A percentile compares a stretch with the other conserved stretches of the same genome.
Conservation (phyloP, 805 yeast genomes). For the Saccharomycopsis amapae region DNA sequence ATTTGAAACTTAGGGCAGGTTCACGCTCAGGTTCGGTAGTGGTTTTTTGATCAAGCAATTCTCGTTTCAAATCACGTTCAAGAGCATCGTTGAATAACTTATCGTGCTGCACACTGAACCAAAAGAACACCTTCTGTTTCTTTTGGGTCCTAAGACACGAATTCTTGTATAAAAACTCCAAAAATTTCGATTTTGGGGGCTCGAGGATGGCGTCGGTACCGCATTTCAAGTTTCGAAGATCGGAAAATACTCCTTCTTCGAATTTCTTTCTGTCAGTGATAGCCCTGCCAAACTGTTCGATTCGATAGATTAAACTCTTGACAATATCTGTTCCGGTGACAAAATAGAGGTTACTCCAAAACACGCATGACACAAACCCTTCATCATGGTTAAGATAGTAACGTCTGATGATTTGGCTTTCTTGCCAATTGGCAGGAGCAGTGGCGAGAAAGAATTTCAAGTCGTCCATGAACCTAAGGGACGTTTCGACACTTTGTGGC, state of each 20-base stretch:
- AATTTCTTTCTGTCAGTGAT: conserved; percentile 85
- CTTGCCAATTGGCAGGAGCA: conserved; percentile 94
- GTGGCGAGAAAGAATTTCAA: conserved; percentile 81
- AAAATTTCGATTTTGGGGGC: conserved; percentile 75
- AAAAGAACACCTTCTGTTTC: conserved; percentile 92
- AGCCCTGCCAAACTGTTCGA: conserved; percentile 83
- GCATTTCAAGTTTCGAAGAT: conserved; percentile 76
- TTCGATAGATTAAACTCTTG: conserved; percentile 79
- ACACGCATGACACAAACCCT: conserved; percentile 87
- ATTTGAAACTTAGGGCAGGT: conserved; percentile 74
- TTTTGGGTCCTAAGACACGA: conserved; percentile 89
- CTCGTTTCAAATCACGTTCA: conserved; percentile 85
- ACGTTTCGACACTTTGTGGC: conserved; percentile 38
- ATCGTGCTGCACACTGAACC: conserved; percentile 96
- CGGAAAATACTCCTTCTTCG: conserved; percentile 94
- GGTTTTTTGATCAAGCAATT: conserved; percentile 49
- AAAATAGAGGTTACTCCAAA: conserved; percentile 84
- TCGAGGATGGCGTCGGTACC: conserved; percentile 85
- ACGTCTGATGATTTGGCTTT: conserved; percentile 77
- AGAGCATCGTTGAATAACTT: conserved; percentile 86
- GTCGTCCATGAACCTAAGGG: conserved; percentile 61
- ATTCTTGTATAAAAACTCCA: conserved; percentile 77
- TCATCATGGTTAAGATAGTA: conserved; percentile 83
- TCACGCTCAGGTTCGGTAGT: conserved; percentile 69
- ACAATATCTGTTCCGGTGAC: conserved; percentile 96